Percentiles rank a stretch among this genome's conserved stretches.
phyloP scores from a whole-genome alignment of 345 rosid species.

The Corymbia maculata region DNA sequence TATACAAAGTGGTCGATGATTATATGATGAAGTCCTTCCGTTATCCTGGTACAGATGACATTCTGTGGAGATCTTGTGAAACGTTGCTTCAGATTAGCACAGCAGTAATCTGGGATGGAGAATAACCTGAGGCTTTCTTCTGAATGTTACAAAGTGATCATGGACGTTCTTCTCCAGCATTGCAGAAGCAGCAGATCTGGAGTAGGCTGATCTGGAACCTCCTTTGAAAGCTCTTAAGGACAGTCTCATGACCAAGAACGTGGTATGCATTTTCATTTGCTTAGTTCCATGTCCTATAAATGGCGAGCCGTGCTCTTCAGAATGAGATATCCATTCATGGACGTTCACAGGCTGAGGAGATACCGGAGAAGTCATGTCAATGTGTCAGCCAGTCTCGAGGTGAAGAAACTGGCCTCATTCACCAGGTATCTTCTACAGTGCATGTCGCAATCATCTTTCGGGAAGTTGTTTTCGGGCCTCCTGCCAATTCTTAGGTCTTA shows the following conservation, averaged over 20 bases:
- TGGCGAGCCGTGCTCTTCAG: not conserved
- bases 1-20: not conserved
- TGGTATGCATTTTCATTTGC: constrained; percentile 32
- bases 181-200: constrained; percentile 92
- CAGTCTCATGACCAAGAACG: constrained; percentile 92
- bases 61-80: not conserved
- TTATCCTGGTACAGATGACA: not conserved
- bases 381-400: constrained; percentile 89
- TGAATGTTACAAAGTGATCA: not conserved
- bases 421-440: constrained; percentile 81
- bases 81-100: not conserved
- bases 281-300: not conserved
- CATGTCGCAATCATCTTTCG: constrained; percentile 29
- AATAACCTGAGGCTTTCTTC: not conserved
- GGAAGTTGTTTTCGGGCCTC: not conserved
- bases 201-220: constrained; percentile 73
- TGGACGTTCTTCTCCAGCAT: constrained; percentile 41
- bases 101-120: not conserved
- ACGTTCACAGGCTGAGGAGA: constrained; percentile 78
- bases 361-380: constrained; percentile 89
- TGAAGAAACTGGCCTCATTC: constrained; percentile 84
- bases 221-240: constrained; percentile 87
- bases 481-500: not conserved
- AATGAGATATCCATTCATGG: not conserved
- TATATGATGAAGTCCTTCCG: not conserved